phyloP scores from a whole-genome alignment of 2,329 filamentous ascomycete species.

The Fusarium marasasianum region DNA sequence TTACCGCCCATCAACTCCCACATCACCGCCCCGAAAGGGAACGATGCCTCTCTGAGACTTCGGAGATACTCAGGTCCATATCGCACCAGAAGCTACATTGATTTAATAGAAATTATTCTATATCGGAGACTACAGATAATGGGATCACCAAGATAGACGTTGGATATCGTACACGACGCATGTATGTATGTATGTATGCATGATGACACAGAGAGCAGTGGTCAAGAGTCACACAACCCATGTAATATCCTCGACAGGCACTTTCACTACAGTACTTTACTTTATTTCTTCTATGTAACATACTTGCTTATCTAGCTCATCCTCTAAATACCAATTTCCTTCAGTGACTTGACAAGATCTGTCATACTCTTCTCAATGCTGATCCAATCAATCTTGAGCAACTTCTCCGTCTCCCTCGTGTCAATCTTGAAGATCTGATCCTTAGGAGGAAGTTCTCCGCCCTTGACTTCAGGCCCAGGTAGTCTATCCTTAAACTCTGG shows the following conservation, averaged over 20 bases:
- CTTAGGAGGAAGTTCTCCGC: conserved; percentile 54
- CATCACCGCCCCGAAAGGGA: conserved; percentile 9
- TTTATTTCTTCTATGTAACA: background rate
- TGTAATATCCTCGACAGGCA: background rate
- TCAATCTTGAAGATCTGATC: conserved; percentile 62
- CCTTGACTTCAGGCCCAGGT: conserved; percentile 55
- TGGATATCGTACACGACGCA: background rate
- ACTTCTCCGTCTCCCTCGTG: conserved; percentile 65
- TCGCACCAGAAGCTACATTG: too few species aligned
- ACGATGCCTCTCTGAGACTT: background rate
- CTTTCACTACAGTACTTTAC: conserved; percentile 1
- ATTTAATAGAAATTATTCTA: background rate
- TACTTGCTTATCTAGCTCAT: background rate
- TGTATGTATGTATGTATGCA: conserved; percentile 8
- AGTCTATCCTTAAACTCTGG: conserved; percentile 59
- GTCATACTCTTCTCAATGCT: conserved; percentile 68
- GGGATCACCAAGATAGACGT: background rate
- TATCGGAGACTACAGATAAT: conserved; percentile 28
- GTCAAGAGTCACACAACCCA: conserved; percentile 3
- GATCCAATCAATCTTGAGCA: conserved; percentile 71
- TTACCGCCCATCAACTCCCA: conserved; percentile 22
- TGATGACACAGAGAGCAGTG: background rate
- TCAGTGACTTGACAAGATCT: conserved; percentile 72
- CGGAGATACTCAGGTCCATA: background rate
- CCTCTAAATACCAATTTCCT: conserved; percentile 51